Conservation (phyloP, 441 rosid species). For the Jatropha podagrica region DNA sequence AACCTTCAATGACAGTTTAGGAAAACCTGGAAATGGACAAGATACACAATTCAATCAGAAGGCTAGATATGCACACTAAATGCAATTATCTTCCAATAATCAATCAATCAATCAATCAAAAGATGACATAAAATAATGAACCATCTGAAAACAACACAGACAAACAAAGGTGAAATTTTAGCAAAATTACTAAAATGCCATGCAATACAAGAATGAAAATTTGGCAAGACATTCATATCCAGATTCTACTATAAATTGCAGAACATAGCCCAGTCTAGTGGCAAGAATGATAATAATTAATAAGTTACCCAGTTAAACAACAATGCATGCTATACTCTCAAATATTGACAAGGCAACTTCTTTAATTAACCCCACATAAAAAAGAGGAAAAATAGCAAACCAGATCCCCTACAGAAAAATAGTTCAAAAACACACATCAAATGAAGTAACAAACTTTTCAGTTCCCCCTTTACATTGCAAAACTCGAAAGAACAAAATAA, state of each 20-base stretch:
- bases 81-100: constrained; percentile 4
- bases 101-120: constrained; percentile 6
- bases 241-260: background rate
- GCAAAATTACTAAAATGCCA: background rate
- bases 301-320: background rate
- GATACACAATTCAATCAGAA: constrained; percentile 3
- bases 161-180: background rate
- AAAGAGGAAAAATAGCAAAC: background rate
- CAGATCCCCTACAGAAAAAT: background rate
- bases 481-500: background rate
- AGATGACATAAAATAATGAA: background rate
- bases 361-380: background rate
- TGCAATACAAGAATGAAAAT: background rate
- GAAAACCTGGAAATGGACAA: constrained; percentile 24
- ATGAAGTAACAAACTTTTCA: background rate
- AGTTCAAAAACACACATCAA: background rate
- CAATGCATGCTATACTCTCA: background rate
- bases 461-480: background rate
- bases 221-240: background rate
- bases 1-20: constrained; percentile 13
- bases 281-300: background rate
- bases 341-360: background rate
- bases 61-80: background rate
- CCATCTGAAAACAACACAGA: background rate
- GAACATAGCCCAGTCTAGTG: background rate